A percentile compares a stretch with the other conserved stretches of the same genome.
phyloP scores from a whole-genome alignment of 164 flowering plant species.

The Annona squamosa region DNA sequence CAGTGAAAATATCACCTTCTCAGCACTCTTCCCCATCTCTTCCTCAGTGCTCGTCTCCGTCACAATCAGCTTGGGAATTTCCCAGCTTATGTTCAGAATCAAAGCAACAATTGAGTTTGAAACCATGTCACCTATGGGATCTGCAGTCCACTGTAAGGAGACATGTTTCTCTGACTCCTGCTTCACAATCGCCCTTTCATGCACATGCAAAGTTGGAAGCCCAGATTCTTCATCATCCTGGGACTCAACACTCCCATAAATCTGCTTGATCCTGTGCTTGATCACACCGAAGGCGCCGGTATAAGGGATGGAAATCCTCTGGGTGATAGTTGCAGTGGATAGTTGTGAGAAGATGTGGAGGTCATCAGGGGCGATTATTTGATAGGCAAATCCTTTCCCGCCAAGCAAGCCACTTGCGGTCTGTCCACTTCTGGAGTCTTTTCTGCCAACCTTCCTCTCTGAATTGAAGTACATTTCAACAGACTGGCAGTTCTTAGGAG shows the following conservation, averaged over 20 bases:
- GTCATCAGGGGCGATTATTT: slow-evolving; percentile 94
- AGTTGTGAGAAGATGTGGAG: slow-evolving; percentile 27
- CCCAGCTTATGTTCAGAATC: slow-evolving; percentile 64
- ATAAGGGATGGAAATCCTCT: slow-evolving; percentile 79
- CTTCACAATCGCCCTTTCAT: slow-evolving; percentile 72
- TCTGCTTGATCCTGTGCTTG: slow-evolving; percentile 67
- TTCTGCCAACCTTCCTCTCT: slow-evolving; percentile 80
- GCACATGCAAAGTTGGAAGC: slow-evolving; percentile 60
- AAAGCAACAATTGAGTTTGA: slow-evolving; percentile 84
- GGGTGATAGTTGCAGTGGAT: slow-evolving; percentile 66
- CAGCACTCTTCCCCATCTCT: slow-evolving; percentile 61
- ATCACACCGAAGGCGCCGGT: slow-evolving; percentile 79
- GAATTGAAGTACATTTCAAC: slow-evolving; percentile 93
- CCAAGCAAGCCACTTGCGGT: slow-evolving; percentile 51
- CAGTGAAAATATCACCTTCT: slow-evolving; percentile 65
- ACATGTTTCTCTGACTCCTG: slow-evolving; percentile 80
- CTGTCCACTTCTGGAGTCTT: no score
- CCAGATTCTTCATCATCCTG: slow-evolving; percentile 58
- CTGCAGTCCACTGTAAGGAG: slow-evolving; percentile 82
- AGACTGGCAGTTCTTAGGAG: slow-evolving; percentile 94
- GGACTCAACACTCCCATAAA: slow-evolving; percentile 79
- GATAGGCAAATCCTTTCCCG: slow-evolving; percentile 67
- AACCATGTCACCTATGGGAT: slow-evolving; percentile 95
- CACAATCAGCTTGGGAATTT: slow-evolving; percentile 60
- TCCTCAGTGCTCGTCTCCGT: slow-evolving; percentile 57